Percentiles rank a stretch among this genome's conserved stretches.
These are phyloP conservation scores for Fallopia convolvulus DNA, from an alignment of 148 eudicot species.

Conservation along the genomic window DNA sequence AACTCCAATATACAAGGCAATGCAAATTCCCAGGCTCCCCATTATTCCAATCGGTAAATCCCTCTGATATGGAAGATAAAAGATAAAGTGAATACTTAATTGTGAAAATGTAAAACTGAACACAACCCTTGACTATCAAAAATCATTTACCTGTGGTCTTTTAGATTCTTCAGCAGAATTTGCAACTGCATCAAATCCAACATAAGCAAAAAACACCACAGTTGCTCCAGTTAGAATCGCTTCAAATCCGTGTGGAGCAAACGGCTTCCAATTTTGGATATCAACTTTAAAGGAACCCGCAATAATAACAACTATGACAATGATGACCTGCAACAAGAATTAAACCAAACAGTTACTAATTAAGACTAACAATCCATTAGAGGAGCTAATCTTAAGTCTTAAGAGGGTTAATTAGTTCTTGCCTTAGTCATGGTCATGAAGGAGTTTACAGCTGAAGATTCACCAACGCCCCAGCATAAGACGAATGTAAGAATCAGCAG, in stretches of 20 bases:
- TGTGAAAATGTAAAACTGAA: background rate
- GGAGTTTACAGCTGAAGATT: constrained; percentile 74
- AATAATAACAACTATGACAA: constrained; percentile 67
- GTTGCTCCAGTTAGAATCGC: constrained; percentile 92
- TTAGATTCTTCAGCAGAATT: constrained; percentile 98
- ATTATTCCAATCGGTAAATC: constrained; percentile 94
- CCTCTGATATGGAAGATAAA: constrained; percentile 35
- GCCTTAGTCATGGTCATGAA: constrained; percentile 85
- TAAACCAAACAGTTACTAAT: background rate
- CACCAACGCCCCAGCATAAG: constrained; percentile 86
- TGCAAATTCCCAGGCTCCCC: constrained; percentile 78
- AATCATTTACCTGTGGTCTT: constrained; percentile 64
- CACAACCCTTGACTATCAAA: background rate
- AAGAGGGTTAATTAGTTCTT: background rate
- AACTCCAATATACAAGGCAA: constrained; percentile 72
- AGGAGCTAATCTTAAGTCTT: background rate
- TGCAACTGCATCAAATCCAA: constrained; percentile 99
- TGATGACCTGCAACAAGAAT: constrained; percentile 53
- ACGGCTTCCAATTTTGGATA: constrained; percentile 89
- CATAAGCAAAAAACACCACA: constrained; percentile 92
- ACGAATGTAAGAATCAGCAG: constrained; percentile 54
- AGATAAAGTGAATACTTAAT: background rate
- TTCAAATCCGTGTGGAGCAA: constrained; percentile 71
- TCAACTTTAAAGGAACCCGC: constrained; percentile 84
- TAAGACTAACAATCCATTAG: background rate